Evolutionary conservation across 2,329 filamentous ascomycete species (phyloP), one percentile per base, ranked within the genome.

Genomic region (Orbilia brochopaga): DNA sequence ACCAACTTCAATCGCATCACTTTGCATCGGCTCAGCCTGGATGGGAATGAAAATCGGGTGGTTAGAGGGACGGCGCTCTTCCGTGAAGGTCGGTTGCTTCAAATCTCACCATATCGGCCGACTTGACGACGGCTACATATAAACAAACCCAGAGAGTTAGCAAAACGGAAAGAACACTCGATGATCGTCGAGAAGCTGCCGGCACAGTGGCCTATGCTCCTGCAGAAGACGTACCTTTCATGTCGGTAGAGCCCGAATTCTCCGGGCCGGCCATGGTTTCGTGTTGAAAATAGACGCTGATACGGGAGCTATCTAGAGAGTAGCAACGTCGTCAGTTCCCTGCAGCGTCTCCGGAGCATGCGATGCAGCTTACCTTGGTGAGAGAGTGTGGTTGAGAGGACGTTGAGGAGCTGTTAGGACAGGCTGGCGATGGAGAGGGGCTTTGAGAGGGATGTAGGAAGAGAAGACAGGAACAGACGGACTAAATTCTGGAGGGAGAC

Each of bases 51-150:
- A 73, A 73, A 69, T 74, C 48, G 63, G 44, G 53, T 27, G 32
- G 42, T 55, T 53, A 65, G 50, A 67, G 30, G 17, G 42, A 23
- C 13, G 50, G 19, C 19, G 56, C 52, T 50, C 24, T 32, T 44
- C 40, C n/a, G 48, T 24, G 19, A 35, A 50, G 40, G 48, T 8
- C 44, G 40, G 23, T n/a, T 24, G 19, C 17, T 19, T 27, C 3
- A n/a, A 30, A 13, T 70, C 83, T 81, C 85, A 97, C 94, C 94
- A 99, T 99, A 80, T 99, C 94, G 69, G 91, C 93, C 77, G 92
- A 96, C 84, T 99, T 99, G 81, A 99, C 88, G 82, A 96, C 92
- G 74, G 91, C 94, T 99, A n/a, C n/a, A n/a, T n/a, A 78, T 75
- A 77, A 53, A 73, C 50, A 32, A 15, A 44, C 11, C 35, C 51